A percentile compares a stretch with the other conserved stretches of the same genome.
These are phyloP conservation scores for Tagetes erecta DNA, from an alignment of 129 eudicot species.

Conservation along the genomic window DNA sequence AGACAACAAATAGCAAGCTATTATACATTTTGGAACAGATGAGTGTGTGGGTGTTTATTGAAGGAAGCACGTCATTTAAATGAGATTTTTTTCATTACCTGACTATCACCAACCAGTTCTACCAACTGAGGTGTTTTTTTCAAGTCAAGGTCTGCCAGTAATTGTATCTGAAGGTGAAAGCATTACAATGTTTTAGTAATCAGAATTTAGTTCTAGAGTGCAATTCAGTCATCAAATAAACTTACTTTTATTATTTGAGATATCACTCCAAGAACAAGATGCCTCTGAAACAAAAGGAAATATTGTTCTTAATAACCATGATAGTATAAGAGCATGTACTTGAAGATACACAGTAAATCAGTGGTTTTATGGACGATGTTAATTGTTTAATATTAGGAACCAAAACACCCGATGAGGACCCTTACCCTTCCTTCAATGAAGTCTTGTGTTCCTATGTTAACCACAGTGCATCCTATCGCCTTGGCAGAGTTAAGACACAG, in stretches of 20 bases:
- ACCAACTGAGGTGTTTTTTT: slow-evolving; percentile 94
- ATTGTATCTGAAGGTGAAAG: slow-evolving; percentile 64
- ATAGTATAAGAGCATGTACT: not conserved
- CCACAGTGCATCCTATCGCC: slow-evolving; percentile 95
- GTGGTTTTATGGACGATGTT: not conserved
- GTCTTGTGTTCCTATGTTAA: slow-evolving; percentile 92
- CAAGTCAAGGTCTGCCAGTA: slow-evolving; percentile 85
- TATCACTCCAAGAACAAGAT: slow-evolving; percentile 95
- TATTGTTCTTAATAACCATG: not conserved
- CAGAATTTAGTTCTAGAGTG: not conserved
- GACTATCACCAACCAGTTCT: slow-evolving; percentile 80
- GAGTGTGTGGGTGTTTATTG: not conserved
- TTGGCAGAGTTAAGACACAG: slow-evolving; percentile 95
- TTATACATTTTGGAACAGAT: slow-evolving; percentile 1
- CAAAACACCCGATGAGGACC: slow-evolving; percentile 8
- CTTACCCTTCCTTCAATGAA: slow-evolving; percentile 97
- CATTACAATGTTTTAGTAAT: slow-evolving; percentile 24
- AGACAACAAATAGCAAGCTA: not conserved
- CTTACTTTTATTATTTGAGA: slow-evolving; percentile 92
- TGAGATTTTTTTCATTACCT: slow-evolving; percentile 45
- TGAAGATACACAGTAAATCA: not conserved
- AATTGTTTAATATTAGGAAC: not conserved
- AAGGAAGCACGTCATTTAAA: slow-evolving; percentile 5
- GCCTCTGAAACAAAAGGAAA: slow-evolving; percentile 68
- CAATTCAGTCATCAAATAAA: slow-evolving; percentile 18